Evolutionary conservation across 805 yeast species (phyloP).

Genomic region (Cyberlindnera samutprakarnensis): DNA sequence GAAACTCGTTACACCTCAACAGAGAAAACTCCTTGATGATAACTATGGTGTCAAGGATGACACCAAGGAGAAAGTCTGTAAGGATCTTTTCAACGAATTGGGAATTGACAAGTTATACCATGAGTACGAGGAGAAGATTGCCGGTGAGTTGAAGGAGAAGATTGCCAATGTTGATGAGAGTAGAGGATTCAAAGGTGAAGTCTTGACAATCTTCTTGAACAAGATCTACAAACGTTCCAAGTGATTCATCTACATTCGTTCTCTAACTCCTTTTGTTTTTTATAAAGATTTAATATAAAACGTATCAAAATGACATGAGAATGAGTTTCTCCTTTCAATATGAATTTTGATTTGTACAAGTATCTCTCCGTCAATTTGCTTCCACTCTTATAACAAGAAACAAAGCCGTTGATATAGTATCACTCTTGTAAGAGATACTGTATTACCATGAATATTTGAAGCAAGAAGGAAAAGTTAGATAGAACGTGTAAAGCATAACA

Average conservation of each 20-base stretch:
- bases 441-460: no score
- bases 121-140: slow-evolving; percentile 77
- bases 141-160: slow-evolving; percentile 50
- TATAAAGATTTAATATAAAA: no score
- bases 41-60: slow-evolving; percentile 86
- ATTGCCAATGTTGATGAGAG: slow-evolving; percentile 78
- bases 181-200: slow-evolving; percentile 87
- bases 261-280: no score
- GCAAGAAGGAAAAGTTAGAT: no score
- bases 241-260: no score
- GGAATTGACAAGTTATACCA: slow-evolving; percentile 63
- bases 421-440: no score
- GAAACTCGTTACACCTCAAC: slow-evolving; percentile 67
- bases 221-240: slow-evolving; percentile 94
- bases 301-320: no score
- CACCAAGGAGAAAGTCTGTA: slow-evolving; percentile 59
- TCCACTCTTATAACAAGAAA: no score
- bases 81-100: slow-evolving; percentile 66
- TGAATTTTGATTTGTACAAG: no score
- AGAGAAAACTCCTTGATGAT: slow-evolving; percentile 72
- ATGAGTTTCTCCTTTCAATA: no score
- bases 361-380: no score
- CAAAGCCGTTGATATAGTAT: no score
- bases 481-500: neutral
- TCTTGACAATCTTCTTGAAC: slow-evolving; percentile 74